A percentile compares a stretch with the other conserved stretches of the same genome.
Conservation (phyloP, 495 filamentous ascomycete genomes). For the Filosporella fistucella region DNA sequence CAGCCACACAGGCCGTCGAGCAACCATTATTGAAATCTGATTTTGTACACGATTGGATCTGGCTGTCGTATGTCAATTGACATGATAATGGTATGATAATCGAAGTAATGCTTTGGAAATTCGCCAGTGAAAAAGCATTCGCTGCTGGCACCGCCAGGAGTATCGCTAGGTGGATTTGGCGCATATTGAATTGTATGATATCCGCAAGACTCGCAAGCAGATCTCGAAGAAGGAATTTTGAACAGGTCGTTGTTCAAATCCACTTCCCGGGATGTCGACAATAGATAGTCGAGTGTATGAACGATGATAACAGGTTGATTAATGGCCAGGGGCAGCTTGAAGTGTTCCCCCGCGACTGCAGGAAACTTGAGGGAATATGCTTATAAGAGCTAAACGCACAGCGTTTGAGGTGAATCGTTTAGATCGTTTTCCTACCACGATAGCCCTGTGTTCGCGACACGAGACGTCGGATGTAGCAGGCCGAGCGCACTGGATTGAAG, state of each 20-base stretch:
- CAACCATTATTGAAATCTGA: constrained; percentile 22
- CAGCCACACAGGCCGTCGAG: constrained; percentile 10
- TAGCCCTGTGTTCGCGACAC: constrained; percentile 16
- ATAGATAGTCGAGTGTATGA: constrained; percentile 1
- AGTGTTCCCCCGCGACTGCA: not conserved
- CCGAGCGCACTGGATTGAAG: constrained; percentile 12
- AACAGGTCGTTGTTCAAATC: not conserved
- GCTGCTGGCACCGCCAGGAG: constrained; percentile 14
- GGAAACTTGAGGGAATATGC: constrained; percentile 9
- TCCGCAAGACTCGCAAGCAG: constrained; percentile 8
- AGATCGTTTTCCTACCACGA: constrained; percentile 8
- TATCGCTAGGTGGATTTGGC: constrained; percentile 9
- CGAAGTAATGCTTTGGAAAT: constrained; percentile 20
- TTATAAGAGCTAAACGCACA: constrained; percentile 8
- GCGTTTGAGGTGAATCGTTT: constrained; percentile 15
- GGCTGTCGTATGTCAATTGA: constrained; percentile 16
- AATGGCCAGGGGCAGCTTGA: constrained; percentile 3
- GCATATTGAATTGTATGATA: constrained; percentile 8
- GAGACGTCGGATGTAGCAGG: constrained; percentile 8
- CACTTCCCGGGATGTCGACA: not conserved
- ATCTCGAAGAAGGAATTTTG: constrained; percentile 10
- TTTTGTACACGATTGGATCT: constrained; percentile 18
- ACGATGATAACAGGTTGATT: not conserved
- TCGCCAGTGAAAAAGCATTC: constrained; percentile 21
- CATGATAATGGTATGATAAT: constrained; percentile 15